Percentiles rank a stretch among this genome's conserved stretches.
Conservation (phyloP, 2,329 filamentous ascomycete species). For the Acrodontium crateriforme region DNA sequence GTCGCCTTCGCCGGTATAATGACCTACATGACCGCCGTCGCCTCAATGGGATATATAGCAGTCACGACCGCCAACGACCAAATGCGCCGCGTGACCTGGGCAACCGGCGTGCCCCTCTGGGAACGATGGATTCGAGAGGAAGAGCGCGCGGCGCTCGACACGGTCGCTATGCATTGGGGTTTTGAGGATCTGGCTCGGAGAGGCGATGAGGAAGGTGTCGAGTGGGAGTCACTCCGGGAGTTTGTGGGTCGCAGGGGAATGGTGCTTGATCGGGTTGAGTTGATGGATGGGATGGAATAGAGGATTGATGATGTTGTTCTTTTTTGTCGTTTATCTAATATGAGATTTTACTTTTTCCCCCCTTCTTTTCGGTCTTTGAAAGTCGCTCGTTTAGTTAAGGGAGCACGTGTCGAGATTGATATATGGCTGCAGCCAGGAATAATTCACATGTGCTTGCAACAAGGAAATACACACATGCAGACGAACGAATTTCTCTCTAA, state of each 20-base stretch:
- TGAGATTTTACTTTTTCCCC: too few relatives aligned
- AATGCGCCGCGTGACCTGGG: conserved; percentile 88
- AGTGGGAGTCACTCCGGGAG: conserved; percentile 77
- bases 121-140: conserved; percentile 81
- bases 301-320: too few relatives aligned
- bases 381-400: too few relatives aligned
- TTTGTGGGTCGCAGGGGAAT: conserved; percentile 73
- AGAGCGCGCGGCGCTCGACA: conserved; percentile 75
- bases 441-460: too few relatives aligned
- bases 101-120: conserved; percentile 63
- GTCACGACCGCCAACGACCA: conserved; percentile 84
- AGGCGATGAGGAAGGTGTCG: conserved; percentile 80
- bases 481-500: too few relatives aligned
- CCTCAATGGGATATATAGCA: conserved; percentile 69
- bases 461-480: too few relatives aligned
- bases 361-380: too few relatives aligned
- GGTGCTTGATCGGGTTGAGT: conserved; percentile 75
- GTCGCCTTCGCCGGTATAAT: conserved; percentile 69
- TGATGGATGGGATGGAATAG: conserved; percentile 92
- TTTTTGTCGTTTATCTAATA: too few relatives aligned
- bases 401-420: too few relatives aligned
- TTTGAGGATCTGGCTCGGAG: conserved; percentile 68
- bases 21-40: conserved; percentile 70
- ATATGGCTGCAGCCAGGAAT: too few relatives aligned
- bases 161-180: conserved; percentile 77